Evolutionary conservation across 352 stramenopile genomes (phyloP), one percentile per base, ranked within the genome.

Genomic region (Globisporangium ultimum): DNA sequence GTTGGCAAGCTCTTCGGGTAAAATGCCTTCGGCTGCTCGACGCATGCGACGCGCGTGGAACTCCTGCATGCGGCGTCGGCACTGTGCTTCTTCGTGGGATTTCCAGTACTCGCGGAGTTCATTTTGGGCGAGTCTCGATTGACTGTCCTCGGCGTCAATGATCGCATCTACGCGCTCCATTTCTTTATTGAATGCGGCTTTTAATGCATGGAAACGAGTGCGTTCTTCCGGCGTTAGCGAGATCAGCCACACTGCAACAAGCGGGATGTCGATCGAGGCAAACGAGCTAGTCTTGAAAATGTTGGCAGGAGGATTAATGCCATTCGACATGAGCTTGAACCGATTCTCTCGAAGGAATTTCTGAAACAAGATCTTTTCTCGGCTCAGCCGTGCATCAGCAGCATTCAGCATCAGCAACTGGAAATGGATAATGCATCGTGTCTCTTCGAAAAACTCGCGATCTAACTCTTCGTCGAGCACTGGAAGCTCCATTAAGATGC

Each of bases 271-370:
- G 42, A 97, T 93, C 14, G 86, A 95, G 17, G 87, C 87, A 38
- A 91, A 95, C 21, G 86, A 96, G 55, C 72, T 88, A 40, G 84
- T 93, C 47, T 81, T 87, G 69, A 97, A 97, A 56, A 97, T 91
- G 49, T 91, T 92, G 18, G 87, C 81, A 1, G 91, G 91, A 21
- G 89, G 89, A 45, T 93, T 91, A 49, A 97, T 96, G 3, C 89
- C 87, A 53, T 96, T 98, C 17, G 88, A 93, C 71, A 97, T 88
- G 66, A 98, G 84, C 67, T 97, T 96, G 74, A 97, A 97, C 51
- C 90, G 81, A 63, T 98, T 97, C 68, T 98, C 92, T 40, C 90
- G 80, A 38, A 98, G 60, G 53, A 98, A 98, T 58, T 97, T 95
- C 57, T 97, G 89, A 58, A 98, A 98, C 38, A 97, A 48, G 22